Base-by-base conservation (phyloP, 2,329 filamentous ascomycete genomes). In the Chalara sp. region DNA sequence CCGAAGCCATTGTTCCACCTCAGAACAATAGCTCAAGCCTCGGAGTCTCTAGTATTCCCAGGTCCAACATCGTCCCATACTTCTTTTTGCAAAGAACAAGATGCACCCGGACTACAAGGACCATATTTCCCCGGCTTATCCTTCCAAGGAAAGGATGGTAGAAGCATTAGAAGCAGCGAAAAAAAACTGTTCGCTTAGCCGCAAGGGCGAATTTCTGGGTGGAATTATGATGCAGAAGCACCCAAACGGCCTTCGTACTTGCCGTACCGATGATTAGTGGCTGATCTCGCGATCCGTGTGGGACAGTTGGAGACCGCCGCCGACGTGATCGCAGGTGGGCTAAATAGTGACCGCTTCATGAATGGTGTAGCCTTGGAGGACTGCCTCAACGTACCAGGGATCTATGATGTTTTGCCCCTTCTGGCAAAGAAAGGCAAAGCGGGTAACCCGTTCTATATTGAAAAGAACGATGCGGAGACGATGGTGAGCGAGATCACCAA, bases 341-440 rank as follows among this genome's bases (percentile, higher is more conserved):
- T 21, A 21, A 21, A 21, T 21, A 21, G 21, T 21, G 21, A 21
- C 21, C 21, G 21, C 21, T 21, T 37, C 35, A 37, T 37, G 35
- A 37, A 4, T 37, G 35, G 35, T 37, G 8, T 4, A 37, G 35
- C n/a, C 8, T 37, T n/a, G 8, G n/a, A 37, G n/a, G 35, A 37
- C 30, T 56, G 49, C 43, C 46, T 57, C 13, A 30, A 49, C 13
- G 7, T 57, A 40, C 53, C 53, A 13, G 53, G 51, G 21, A 53
- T 57, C 39, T 56, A 49, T 46, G 49, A 56, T 40, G 53, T 56
- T 37, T 44, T 57, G 43, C 53, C 53, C 6, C 31, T 57, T 6
- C 33, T 57, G 32, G 49, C 51, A 4, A 50, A 29, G 32, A 45
- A 21, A 10, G 53, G 51, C 4, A 55, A 53, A 21, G 45, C 55